Evolutionary conservation across 768 basidiomycete genomes (phyloP).

Genomic region (Mycena albidolilacea): DNA sequence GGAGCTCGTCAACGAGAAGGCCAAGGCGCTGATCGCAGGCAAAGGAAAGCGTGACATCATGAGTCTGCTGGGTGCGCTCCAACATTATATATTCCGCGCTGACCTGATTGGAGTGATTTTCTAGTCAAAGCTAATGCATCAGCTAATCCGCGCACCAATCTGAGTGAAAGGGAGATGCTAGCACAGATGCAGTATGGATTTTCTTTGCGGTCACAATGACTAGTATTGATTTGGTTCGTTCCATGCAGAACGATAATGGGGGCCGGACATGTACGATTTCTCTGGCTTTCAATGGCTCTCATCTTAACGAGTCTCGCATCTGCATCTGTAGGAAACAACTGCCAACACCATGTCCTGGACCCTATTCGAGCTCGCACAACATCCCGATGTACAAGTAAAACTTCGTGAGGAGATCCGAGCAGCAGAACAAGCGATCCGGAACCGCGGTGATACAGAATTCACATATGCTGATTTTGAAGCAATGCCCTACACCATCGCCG

Average conservation of each 20-base stretch:
- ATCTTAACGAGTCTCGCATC: not conserved
- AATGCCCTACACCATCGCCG: constrained; percentile 65
- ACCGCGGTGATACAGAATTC: constrained; percentile 57
- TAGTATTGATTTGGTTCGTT: not conserved
- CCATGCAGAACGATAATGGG: constrained; percentile 28
- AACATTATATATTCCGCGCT: constrained; percentile 26
- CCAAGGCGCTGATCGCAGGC: constrained; percentile 62
- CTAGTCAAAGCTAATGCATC: constrained; percentile 37
- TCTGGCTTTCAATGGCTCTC: not conserved
- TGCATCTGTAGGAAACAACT: constrained; percentile 65
- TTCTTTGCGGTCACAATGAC: not conserved
- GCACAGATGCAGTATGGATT: constrained; percentile 52
- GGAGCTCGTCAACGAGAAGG: constrained; percentile 64
- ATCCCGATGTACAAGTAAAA: constrained; percentile 71
- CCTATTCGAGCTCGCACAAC: constrained; percentile 71
- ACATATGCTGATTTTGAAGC: constrained; percentile 64
- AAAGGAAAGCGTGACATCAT: constrained; percentile 69
- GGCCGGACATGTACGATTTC: constrained; percentile 23
- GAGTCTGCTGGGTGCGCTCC: constrained; percentile 66
- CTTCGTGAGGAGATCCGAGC: constrained; percentile 74
- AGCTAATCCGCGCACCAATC: constrained; percentile 36
- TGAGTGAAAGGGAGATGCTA: constrained; percentile 46
- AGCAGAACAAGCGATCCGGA: constrained; percentile 52
- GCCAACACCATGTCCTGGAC: constrained; percentile 73
- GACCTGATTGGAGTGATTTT: not conserved